Base-by-base conservation (phyloP, 768 basidiomycete genomes). In the Hypholoma fasciculare region DNA sequence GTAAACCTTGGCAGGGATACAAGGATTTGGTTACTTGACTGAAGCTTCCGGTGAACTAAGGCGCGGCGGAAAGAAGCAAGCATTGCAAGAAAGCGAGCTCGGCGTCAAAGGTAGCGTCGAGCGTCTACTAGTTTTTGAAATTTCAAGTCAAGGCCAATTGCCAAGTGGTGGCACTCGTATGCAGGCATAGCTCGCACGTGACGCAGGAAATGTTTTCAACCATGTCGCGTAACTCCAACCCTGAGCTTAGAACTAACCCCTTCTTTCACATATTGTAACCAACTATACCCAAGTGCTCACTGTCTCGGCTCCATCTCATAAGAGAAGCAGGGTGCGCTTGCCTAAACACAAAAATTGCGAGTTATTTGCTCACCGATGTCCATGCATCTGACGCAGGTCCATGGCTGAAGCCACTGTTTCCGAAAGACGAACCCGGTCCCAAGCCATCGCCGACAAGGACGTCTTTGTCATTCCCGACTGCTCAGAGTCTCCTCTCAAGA, bases 381-480 rank as follows among this genome's bases (percentile, higher is more conserved):
- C 26, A n/a, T 44, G 30, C 51, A 49, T 34, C 17, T 53, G 12
- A 39, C 58, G 57, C 37, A 51, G 40, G 37, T 26, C 53, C 59
- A 74, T 73, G 71, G 38, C 69, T 38, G 65, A 69, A 52, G 6
- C 67, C 36, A 54, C 68, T 54, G 69, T 71, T 54, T 49, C 66
- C 40, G 70, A 71, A 53, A 74, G 72, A 68, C 74, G 74, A 61
- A 85, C 82, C 16, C 77, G 84, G 64, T 86, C 84, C 47, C 83
- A 83, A 65, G 71, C 81, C 61, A 72, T 74, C 27, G 67, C 82
- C 26, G 73, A 81, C 26, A 77, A 84, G 67, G 67, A 73, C 20
- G 70, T 82, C n/a, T 69, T 84, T 20, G 73, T 71, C 42, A 65
- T 83, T 48, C 71, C 82, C 30, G 74, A 76, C 36, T 69, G 72